Evolutionary conservation across 2,329 filamentous ascomycete genomes (phyloP), one percentile per base, ranked within the genome.

Genomic region (Diaporthe velutina): DNA sequence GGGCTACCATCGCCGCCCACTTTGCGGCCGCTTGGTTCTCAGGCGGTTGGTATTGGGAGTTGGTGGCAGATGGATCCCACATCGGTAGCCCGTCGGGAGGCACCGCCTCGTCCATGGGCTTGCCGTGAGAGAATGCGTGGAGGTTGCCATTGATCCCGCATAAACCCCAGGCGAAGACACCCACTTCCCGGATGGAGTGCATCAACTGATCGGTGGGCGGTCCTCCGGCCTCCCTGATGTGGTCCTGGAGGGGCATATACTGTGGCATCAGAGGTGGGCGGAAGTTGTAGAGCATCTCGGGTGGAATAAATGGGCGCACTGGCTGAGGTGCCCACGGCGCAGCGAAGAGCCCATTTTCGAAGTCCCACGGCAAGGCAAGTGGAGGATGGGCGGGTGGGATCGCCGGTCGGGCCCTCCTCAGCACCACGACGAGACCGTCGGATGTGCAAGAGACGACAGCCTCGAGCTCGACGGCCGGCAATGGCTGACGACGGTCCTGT

Each of bases 361-460:
- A 85, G 71, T 88, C 88, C 42, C 84, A 83, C 48, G 83, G 87
- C 15, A 76, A 60, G 4, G 86, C 80, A 35, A 84, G 81, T 17
- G 89, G 86, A 12, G 88, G 87, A 72, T 91, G 86, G 5, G 88
- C 83, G 17, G 86, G 85, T 4, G 93, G 93, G 61, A 95, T 91
- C 10, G 91, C 88, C 5, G 94, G 92, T 35, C 93, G 90, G 33
- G 95, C 95, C 77, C 90, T 91, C 73, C 95, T 90, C 19, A 97
- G 85, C 67, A 96, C 92, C 10, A 97, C 94, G 3, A 97, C 94
- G 0, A 98, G 86, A 0, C 95, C 95, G 81, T 98, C 95, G 0
- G 95, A 97, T 2, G 95, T 95, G 83, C 95, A 98, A 0, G 95
- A 97, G 7, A 98, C 92, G n/a, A 98, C 94, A 2, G 95, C 95